Base-by-base conservation (phyloP, 169 alveolate species). In the Eimeria praecox region DNA sequence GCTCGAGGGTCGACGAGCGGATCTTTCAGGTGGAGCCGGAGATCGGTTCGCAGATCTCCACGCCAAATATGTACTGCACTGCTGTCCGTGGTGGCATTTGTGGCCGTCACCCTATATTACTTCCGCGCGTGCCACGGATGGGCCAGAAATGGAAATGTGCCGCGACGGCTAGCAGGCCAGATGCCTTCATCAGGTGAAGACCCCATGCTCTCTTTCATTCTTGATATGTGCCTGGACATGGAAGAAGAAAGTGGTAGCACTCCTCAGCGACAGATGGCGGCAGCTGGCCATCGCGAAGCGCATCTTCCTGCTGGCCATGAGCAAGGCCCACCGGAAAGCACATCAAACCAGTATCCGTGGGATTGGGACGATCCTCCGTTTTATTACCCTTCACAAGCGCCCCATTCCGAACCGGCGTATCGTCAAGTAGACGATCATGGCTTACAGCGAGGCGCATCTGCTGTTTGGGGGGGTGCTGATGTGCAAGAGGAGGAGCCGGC, bases 161-260 rank as follows among this genome's bases (percentile, higher is more conserved):
- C 40, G 18, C 59, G 59, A 42, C 86, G 16, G 24, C 59, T 75
- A 8, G 86, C 38, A 38, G 86, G 35, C 20, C 38, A 5, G 10
- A 6, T n/a, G 59, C 62, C 12, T 22, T 14, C 52, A 5, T 22
- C 24, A 75, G 59, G 8, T 22, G 86, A 40, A 4, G 86, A 75
- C 86, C 59, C 59, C 38, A 22, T 24, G 62, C 62, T 75, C 35
- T 40, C 86, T 30, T 30, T 35, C 52, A 75, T 75, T 42, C 62
- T 75, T 24, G 86, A 75, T 0, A 42, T 75, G 86, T 75, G 59
- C 9, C 59, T 38, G 86, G 86, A 75, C 56, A 75, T 75, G 85
- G 85, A 35, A 44, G 38, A 40, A 24, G 86, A 75, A 27, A 42
- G 40, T 42, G 38, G 56, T 40, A 40, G 5, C 59, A 0, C 59